Evolutionary conservation across 805 yeast genomes (phyloP).

Genomic region (Candida adriatica): DNA sequence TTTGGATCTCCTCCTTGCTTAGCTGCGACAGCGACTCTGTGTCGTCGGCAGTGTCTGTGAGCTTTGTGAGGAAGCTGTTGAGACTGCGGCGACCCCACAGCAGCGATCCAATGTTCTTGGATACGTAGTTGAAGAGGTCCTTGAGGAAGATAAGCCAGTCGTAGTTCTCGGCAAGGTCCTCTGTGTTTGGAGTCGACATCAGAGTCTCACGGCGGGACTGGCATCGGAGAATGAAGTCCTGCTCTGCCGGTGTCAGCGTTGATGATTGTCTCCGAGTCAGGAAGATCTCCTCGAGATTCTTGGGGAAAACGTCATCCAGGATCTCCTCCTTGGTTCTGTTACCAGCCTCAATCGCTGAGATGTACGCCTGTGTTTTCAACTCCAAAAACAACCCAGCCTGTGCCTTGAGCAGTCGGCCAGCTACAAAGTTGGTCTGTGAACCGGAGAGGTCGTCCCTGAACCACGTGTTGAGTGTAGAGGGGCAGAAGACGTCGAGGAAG

Average conservation of each 20-base stretch:
- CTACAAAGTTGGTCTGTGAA: conserved; percentile 14
- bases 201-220: conserved; percentile 61
- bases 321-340: conserved; percentile 58
- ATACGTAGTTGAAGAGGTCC: conserved; percentile 70
- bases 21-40: conserved; percentile 5
- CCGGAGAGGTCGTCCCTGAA: conserved; percentile 6
- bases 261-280: conserved; percentile 29
- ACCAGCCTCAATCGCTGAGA: conserved; percentile 70
- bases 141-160: conserved; percentile 82
- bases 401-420: conserved; percentile 62
- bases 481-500: conserved; percentile 83
- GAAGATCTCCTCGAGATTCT: conserved; percentile 39
- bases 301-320: conserved; percentile 71
- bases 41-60: conserved; percentile 5
- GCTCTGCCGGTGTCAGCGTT: conserved; percentile 64
- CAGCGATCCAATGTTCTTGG: conserved; percentile 64
- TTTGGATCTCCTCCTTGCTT: conserved; percentile 19
- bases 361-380: conserved; percentile 91
- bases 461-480: conserved; percentile 37
- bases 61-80: conserved; percentile 14
- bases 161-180: conserved; percentile 59
- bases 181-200: conserved; percentile 37
- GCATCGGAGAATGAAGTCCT: conserved; percentile 73
- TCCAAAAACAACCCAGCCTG: conserved; percentile 79
- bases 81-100: conserved; percentile 59